Evolutionary conservation across 257 asterid species (phyloP).

Genomic region (Solanum pennellii): DNA sequence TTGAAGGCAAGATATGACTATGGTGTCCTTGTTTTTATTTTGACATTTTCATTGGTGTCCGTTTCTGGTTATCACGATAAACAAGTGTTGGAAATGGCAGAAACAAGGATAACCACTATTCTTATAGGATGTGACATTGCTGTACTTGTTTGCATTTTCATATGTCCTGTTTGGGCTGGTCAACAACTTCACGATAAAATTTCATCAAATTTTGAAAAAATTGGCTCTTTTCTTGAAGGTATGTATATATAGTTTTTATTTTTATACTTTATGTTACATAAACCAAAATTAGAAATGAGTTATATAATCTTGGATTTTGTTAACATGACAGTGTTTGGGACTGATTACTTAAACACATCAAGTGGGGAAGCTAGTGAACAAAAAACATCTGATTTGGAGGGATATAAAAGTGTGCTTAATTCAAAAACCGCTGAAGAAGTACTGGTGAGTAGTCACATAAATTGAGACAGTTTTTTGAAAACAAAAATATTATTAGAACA

Average conservation of each 20-base stretch:
- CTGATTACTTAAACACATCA: slow-evolving; percentile 25
- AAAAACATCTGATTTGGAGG: slow-evolving; percentile 10
- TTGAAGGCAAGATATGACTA: slow-evolving; percentile 66
- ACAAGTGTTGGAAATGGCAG: slow-evolving; percentile 40
- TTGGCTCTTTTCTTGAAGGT: slow-evolving; percentile 53
- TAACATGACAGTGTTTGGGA: slow-evolving; percentile 35
- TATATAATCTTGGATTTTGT: not conserved
- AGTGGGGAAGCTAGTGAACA: slow-evolving; percentile 4
- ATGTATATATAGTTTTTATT: not conserved
- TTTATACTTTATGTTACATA: not conserved
- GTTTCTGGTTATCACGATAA: slow-evolving; percentile 56
- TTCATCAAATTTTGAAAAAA: slow-evolving; percentile 49
- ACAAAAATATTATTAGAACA: not conserved
- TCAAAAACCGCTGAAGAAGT: slow-evolving; percentile 47
- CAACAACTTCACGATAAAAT: slow-evolving; percentile 46
- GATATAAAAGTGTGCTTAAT: slow-evolving; percentile 29
- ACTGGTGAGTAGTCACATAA: slow-evolving; percentile 25
- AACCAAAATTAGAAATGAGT: not conserved
- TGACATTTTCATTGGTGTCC: slow-evolving; percentile 45
- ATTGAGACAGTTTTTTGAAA: not conserved
- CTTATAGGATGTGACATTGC: slow-evolving; percentile 43
- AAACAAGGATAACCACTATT: slow-evolving; percentile 44
- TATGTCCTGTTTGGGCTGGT: slow-evolving; percentile 80
- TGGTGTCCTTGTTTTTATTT: slow-evolving; percentile 51
- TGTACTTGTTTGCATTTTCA: slow-evolving; percentile 21